phyloP scores from a whole-genome alignment of 2,329 filamentous ascomycete genomes.

The Fusarium sp. region DNA sequence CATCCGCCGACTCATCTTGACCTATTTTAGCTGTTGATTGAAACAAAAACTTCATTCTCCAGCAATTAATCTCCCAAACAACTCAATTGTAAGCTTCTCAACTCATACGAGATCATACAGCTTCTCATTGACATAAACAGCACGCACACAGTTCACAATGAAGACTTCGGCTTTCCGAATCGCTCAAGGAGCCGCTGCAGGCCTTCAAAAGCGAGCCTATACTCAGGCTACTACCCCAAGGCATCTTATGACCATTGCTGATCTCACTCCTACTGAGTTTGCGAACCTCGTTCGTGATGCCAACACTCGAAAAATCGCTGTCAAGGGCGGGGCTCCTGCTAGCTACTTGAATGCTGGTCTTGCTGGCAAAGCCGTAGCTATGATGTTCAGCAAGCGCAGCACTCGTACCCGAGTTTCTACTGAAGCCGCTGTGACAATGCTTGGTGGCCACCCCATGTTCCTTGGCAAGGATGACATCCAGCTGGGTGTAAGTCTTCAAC shows the following conservation, averaged over 20 bases:
- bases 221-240: conserved; percentile 66
- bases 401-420: conserved; percentile 94
- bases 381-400: conserved; percentile 97
- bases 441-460: conserved; percentile 97
- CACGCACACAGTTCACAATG: conserved; percentile 44
- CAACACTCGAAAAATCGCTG: conserved; percentile 75
- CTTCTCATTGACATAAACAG: not conserved
- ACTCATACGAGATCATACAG: not conserved
- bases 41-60: conserved; percentile 20
- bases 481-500: conserved; percentile 71
- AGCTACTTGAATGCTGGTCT: conserved; percentile 70
- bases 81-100: conserved; percentile 1
- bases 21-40: conserved; percentile 23
- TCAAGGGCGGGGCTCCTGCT: conserved; percentile 73
- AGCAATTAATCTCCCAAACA: conserved; percentile 8
- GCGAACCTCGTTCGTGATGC: conserved; percentile 86
- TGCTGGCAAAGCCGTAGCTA: conserved; percentile 83
- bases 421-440: conserved; percentile 85
- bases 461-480: conserved; percentile 96
- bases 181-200: conserved; percentile 49
- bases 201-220: conserved; percentile 57
- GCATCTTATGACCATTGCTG: conserved; percentile 91
- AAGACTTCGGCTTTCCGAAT: conserved; percentile 49
- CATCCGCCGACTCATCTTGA: conserved; percentile 22
- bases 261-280: conserved; percentile 84